phyloP scores from a whole-genome alignment of 2,329 filamentous ascomycete genomes.

The Colletotrichum tamarilloi region DNA sequence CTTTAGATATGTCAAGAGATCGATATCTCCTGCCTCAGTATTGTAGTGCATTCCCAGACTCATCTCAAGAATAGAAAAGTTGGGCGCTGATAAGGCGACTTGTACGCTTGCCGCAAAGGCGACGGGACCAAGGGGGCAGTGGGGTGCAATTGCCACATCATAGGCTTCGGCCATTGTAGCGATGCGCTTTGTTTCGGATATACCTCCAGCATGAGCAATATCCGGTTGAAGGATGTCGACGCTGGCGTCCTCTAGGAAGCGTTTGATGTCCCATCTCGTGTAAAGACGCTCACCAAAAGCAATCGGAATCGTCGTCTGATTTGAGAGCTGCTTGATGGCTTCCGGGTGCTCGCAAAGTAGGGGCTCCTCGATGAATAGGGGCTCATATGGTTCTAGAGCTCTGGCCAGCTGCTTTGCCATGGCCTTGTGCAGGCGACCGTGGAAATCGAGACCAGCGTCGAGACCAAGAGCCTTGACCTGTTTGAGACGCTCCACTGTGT shows the following conservation, averaged over 20 bases:
- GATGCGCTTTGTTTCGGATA: constrained; percentile 72
- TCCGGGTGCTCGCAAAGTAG: constrained; percentile 71
- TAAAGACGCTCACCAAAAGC: constrained; percentile 74
- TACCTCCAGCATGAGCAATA: constrained; percentile 72
- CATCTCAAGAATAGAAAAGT: constrained; percentile 77
- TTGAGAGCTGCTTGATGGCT: constrained; percentile 67
- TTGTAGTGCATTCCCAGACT: constrained; percentile 79
- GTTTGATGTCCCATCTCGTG: constrained; percentile 73
- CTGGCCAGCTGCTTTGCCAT: constrained; percentile 77
- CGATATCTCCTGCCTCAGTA: constrained; percentile 51
- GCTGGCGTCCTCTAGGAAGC: constrained; percentile 69
- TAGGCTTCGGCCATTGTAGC: constrained; percentile 74
- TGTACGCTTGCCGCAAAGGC: constrained; percentile 74
- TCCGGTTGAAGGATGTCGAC: constrained; percentile 77
- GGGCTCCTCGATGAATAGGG: constrained; percentile 76
- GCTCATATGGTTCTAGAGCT: constrained; percentile 69
- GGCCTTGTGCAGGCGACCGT: constrained; percentile 74
- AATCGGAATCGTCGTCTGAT: constrained; percentile 68
- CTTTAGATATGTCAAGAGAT: constrained; percentile 70
- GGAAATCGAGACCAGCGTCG: constrained; percentile 76
- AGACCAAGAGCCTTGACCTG: constrained; percentile 72
- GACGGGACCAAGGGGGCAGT: constrained; percentile 74
- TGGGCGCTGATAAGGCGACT: constrained; percentile 64
- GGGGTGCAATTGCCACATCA: constrained; percentile 73
- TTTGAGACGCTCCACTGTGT: constrained; percentile 70